Evolutionary conservation across 2,329 filamentous ascomycete species (phyloP), one percentile per base, ranked within the genome.

Genomic region (Penicillium polonicum): DNA sequence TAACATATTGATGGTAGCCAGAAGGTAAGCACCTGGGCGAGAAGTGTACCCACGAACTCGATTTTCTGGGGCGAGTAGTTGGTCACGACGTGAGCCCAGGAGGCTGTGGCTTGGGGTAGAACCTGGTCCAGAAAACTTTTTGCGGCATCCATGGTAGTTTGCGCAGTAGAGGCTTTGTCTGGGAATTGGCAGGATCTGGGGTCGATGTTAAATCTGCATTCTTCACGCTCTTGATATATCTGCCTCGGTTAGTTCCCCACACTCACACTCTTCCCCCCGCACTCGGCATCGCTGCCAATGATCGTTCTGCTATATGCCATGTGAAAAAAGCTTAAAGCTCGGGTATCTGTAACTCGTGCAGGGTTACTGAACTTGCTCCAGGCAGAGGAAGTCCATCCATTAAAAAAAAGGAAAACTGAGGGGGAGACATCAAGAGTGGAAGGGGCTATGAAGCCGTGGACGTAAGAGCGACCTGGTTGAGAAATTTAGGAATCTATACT

Each of bases 1-100:
- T 80, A 83, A 49, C 76, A 29, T 2, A 69, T 52, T 2, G 64
- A 69, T 17, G 68, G 68, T 7, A 70, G 29, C 67, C 69, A 66
- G 60, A 72, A 72, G 7, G 61, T 41, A 4, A 68, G 2, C 12
- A 66, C 3, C 36, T 72, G 69, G 8, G 66, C 31, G 1, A 68
- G 25, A 4, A 72, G 57, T 3, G 66, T 68, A 1, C 70, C 69
- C 4, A 61, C 33, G 19, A 72, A 68, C 53, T 72, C 70, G 41
- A 72, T 70, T 21, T 56, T 48, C 38, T 63, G 62, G 0, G 65
- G 57, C 3, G 65, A 65, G 44, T 66, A 61, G 6, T 55, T 57
- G 6, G 56, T 21, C 43, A 68, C 62, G 36, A 67, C 56, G 10
- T 55, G 19, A 5, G 57, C 25, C 66, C 65, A 69, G 29, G 56